Conservation (phyloP, 2,329 filamentous ascomycete species). For the Fusarium miscanthi region DNA sequence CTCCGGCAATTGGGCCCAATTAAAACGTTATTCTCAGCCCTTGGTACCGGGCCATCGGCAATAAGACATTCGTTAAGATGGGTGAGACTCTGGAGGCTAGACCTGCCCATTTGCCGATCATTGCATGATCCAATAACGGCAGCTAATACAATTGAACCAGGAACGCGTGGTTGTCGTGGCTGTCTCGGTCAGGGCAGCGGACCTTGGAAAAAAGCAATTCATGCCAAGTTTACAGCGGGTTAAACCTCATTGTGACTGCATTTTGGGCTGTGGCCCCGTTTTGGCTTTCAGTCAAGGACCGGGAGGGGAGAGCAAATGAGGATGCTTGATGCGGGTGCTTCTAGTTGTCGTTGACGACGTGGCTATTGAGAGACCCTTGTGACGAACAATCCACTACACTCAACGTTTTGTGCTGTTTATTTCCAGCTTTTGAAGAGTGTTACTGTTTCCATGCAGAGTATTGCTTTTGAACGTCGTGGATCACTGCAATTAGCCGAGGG, state of each 20-base stretch:
- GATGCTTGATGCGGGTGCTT: not conserved
- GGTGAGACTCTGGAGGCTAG: not conserved
- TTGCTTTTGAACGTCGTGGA: not conserved
- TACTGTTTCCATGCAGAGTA: not conserved
- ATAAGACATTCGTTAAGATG: not conserved
- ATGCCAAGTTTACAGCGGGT: not conserved
- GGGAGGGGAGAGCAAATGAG: not conserved
- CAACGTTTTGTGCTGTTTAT: not conserved
- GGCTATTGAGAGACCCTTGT: constrained; percentile 3
- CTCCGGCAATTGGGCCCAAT: not conserved
- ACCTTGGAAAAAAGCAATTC: not conserved
- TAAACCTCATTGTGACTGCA: not conserved
- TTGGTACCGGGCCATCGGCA: constrained; percentile 9
- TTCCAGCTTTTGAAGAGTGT: not conserved
- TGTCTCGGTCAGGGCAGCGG: not conserved
- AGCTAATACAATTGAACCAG: not conserved
- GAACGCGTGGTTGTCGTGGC: constrained; percentile 3
- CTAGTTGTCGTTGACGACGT: constrained; percentile 24
- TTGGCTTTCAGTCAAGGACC: not conserved
- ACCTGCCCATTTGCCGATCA: constrained; percentile 6
- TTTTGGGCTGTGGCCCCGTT: not conserved
- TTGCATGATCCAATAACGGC: not conserved
- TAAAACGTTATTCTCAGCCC: not conserved
- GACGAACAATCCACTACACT: not conserved
- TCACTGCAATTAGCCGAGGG: not conserved